A percentile compares a stretch with the other conserved stretches of the same genome.
These are phyloP conservation scores for Torulaspora franciscae DNA, from an alignment of 805 yeast genomes.

Conservation along the genomic window DNA sequence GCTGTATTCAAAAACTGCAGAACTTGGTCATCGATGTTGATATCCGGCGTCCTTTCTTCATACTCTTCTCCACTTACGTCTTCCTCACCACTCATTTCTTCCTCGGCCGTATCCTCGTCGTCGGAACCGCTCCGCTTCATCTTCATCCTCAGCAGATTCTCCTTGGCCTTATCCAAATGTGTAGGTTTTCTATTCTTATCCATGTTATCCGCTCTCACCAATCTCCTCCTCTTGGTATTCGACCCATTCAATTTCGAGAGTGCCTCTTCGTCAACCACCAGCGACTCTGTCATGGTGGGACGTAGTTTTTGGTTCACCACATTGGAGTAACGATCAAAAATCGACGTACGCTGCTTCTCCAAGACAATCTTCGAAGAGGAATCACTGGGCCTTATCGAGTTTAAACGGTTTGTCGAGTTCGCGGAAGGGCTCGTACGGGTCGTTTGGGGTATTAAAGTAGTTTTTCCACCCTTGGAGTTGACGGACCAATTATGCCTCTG, in stretches of 20 bases:
- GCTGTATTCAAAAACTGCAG: conserved; percentile 77
- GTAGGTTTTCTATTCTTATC: conserved; percentile 23
- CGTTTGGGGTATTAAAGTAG: conserved; percentile 1
- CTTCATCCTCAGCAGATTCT: conserved; percentile 25
- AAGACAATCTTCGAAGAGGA: conserved; percentile 37
- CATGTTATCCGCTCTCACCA: conserved; percentile 39
- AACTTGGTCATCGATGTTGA: conserved; percentile 57
- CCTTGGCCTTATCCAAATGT: conserved; percentile 34
- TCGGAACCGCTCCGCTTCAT: conserved; percentile 19
- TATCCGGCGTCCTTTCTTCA: conserved; percentile 28
- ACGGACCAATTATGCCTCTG: conserved; percentile 28
- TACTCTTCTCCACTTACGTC: conserved; percentile 37
- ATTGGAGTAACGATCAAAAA: conserved; percentile 36
- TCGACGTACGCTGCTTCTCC: conserved; percentile 36
- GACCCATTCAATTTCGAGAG: conserved; percentile 15
- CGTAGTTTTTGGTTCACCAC: conserved; percentile 22
- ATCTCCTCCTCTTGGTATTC: conserved; percentile 34
- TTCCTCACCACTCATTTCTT: conserved; percentile 39
- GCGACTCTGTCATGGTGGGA: conserved; percentile 10
- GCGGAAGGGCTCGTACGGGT: conserved; percentile 25
- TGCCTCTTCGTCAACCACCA: conserved; percentile 16
- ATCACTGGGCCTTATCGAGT: conserved; percentile 14
- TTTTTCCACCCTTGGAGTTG: conserved; percentile 8
- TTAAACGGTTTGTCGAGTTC: conserved; percentile 20
- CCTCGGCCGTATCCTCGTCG: conserved; percentile 25